Conservation (phyloP, 306 rosid genomes). For the Herpetospermum pedunculosum region DNA sequence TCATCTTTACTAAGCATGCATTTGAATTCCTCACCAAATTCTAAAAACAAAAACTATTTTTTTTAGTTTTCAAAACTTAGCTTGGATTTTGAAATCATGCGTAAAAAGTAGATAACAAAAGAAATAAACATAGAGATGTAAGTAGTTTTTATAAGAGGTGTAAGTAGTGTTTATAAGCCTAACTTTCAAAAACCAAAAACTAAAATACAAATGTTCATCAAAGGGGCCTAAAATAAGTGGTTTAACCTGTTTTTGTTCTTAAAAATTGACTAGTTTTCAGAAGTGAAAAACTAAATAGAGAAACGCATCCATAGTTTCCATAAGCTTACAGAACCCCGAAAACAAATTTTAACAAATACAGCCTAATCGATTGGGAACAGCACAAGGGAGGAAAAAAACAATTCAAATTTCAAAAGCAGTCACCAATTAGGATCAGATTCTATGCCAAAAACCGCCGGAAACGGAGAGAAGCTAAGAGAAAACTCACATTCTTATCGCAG, state of each 20-base stretch:
- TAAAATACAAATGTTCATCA: no score
- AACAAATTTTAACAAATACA: not conserved
- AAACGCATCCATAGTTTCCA: not conserved
- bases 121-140: no score
- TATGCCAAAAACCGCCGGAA: not conserved
- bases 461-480: not conserved
- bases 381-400: not conserved
- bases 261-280: not conserved
- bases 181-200: no score
- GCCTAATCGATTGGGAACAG: not conserved
- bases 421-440: not conserved
- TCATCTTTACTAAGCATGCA: no score
- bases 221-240: not conserved
- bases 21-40: no score
- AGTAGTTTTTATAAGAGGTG: no score
- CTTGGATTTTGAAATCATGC: no score
- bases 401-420: not conserved
- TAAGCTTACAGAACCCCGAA: not conserved
- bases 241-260: not conserved
- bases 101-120: no score
- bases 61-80: no score
- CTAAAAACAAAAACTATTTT: no score
- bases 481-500: slow-evolving; percentile 77
- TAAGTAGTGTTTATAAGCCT: no score
- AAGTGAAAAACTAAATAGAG: not conserved